These are phyloP conservation scores for Pichia sp. DNA, from an alignment of 1,139 yeast genomes.

Conservation along the genomic window DNA sequence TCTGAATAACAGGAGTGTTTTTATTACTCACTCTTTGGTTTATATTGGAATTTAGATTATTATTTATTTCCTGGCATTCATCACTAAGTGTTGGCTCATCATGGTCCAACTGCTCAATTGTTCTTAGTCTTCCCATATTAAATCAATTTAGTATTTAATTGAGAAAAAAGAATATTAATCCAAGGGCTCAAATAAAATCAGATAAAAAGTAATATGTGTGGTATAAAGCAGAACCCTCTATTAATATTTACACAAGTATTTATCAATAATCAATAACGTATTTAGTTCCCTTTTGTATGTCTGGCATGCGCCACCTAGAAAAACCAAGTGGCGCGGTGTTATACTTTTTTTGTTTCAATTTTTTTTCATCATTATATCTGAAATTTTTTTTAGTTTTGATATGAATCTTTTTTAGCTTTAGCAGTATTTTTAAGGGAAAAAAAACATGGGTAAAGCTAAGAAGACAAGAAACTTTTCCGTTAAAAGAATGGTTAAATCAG, in stretches of 20 bases:
- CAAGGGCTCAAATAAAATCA: background rate
- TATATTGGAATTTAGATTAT: too few relatives aligned
- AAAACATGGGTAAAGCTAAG: constrained; percentile 85
- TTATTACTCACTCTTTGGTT: background rate
- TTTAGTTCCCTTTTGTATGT: too few relatives aligned
- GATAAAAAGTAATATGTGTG: background rate
- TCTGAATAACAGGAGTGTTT: background rate
- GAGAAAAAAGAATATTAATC: background rate
- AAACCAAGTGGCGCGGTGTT: background rate
- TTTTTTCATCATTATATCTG: too few relatives aligned
- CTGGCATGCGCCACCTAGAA: background rate
- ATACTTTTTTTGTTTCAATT: background rate
- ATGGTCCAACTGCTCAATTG: background rate
- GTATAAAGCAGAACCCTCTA: background rate
- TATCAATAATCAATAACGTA: too few relatives aligned
- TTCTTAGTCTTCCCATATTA: background rate
- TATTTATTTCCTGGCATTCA: background rate
- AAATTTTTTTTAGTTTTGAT: background rate
- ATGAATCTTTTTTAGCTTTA: background rate
- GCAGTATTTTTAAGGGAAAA: background rate
- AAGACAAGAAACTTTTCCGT: constrained; percentile 97
- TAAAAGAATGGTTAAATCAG: constrained; percentile 69
- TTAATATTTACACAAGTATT: too few relatives aligned
- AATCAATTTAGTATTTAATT: background rate
- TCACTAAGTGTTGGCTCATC: background rate